Evolutionary conservation across 73 alveolate genomes (phyloP), one percentile per base, ranked within the genome.

Genomic region (Blepharisma stoltei): DNA sequence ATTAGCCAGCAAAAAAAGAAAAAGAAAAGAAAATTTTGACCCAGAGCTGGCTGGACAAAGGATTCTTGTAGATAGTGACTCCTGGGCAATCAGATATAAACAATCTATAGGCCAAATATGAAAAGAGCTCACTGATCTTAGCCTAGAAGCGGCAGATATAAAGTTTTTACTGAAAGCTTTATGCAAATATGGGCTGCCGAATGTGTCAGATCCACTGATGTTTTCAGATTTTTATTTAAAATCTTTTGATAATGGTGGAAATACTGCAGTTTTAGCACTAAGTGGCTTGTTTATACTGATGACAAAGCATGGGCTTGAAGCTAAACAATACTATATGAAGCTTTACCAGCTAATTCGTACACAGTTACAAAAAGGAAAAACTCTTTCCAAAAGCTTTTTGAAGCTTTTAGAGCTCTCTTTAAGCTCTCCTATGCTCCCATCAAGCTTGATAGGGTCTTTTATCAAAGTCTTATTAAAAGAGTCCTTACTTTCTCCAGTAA

Each of bases 11-110:
- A n/a, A 60, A 25, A 60, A 60, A 25, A 60, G 73, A 60, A 25
- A 18, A 18, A 60, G 73, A 25, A 38, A 14, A 14, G 73, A 60
- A 60, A 60, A 60, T 25, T 60, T 60, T 38, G 73, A 60, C 73
- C 73, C 73, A 9, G 73, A 60, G 45, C n/a, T 60, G 0, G 45
- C 14, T n/a, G 46, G 23, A 60, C 37, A 25, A 8, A 60, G 23
- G 23, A 25, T 60, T 25, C 45, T 60, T 14, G 46, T 60, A 18
- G 73, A 60, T 60, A 60, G 46, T 20, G 73, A 60, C 14, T 18
- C 48, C 0, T 60, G 37, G 37, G 73, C 14, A 20, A 14, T 14
- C 47, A n/a, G 46, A 25, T 60, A 60, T 25, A n/a, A 25, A 3
- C 46, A 60, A 60, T 8, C 18, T 60, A 60, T 60, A 14, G 14